Conservation (phyloP, 129 eudicot species). For the Centaurea solstitialis region DNA sequence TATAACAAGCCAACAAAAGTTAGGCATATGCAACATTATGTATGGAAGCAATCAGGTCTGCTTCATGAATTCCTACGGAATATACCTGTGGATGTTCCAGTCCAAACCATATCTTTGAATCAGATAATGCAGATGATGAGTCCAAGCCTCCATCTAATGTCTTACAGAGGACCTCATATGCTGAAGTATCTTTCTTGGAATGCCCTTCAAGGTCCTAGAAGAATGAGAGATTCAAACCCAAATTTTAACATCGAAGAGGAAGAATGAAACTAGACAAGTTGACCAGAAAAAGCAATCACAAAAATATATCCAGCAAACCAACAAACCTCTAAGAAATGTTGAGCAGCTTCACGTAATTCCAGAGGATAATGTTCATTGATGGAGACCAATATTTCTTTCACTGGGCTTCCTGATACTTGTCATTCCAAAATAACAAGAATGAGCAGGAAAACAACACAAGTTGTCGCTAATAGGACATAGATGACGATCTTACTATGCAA, state of each 20-base stretch:
- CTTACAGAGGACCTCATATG: slow-evolving; percentile 60
- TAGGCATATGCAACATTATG: neutral
- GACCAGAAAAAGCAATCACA: neutral
- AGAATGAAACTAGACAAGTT: neutral
- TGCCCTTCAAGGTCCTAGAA: slow-evolving; percentile 48
- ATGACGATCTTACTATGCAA: neutral
- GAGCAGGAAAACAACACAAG: slow-evolving; percentile 15
- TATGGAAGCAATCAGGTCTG: neutral
- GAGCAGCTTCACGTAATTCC: slow-evolving; percentile 63
- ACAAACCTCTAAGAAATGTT: slow-evolving; percentile 57
- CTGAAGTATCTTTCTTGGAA: slow-evolving; percentile 50
- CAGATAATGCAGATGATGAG: slow-evolving; percentile 41
- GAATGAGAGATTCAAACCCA: neutral
- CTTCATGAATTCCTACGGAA: slow-evolving; percentile 1
- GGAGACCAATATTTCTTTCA: slow-evolving; percentile 54
- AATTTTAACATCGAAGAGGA: neutral
- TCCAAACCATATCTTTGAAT: slow-evolving; percentile 77
- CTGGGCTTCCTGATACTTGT: slow-evolving; percentile 38
- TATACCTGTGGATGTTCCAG: slow-evolving; percentile 88
- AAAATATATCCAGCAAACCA: neutral
- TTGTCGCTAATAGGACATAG: slow-evolving; percentile 1
- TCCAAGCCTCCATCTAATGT: slow-evolving; percentile 59
- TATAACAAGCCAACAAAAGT: neutral
- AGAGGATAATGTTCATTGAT: slow-evolving; percentile 55
- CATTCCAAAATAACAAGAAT: slow-evolving; percentile 10